These are phyloP conservation scores for Trichoderma breve DNA, from an alignment of 2,329 filamentous ascomycete species.

Conservation along the genomic window DNA sequence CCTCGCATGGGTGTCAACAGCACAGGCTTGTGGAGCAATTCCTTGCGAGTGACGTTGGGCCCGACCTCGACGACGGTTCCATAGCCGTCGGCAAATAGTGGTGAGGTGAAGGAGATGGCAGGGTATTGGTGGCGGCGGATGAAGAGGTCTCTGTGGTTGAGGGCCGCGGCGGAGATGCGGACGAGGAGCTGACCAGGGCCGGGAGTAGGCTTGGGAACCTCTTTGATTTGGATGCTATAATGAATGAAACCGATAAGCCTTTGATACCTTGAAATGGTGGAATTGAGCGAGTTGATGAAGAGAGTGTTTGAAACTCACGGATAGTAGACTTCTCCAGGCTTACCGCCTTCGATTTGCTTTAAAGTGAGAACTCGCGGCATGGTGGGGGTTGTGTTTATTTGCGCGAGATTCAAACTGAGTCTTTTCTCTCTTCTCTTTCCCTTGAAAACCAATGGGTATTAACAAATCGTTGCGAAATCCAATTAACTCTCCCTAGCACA, in stretches of 20 bases:
- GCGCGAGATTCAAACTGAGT: background rate
- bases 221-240: conserved; percentile 56
- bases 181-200: conserved; percentile 69
- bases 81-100: conserved; percentile 79
- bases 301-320: conserved; percentile 48
- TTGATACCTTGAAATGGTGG: background rate
- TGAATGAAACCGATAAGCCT: conserved; percentile 15
- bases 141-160: conserved; percentile 96
- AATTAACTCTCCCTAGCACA: background rate
- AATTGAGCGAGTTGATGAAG: too few species aligned
- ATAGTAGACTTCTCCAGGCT: conserved; percentile 86
- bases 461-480: background rate
- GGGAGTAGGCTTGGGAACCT: conserved; percentile 61
- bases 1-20: conserved; percentile 75
- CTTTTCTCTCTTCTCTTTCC: background rate
- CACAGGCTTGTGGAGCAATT: conserved; percentile 63
- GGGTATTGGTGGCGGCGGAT: conserved; percentile 92
- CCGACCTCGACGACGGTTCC: conserved; percentile 70
- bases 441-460: background rate
- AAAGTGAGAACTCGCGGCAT: conserved; percentile 62
- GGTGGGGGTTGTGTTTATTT: conserved; percentile 13
- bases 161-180: conserved; percentile 71
- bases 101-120: conserved; percentile 72
- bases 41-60: conserved; percentile 37
- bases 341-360: conserved; percentile 67